Percentiles rank a stretch among this genome's conserved stretches.
phyloP scores from a whole-genome alignment of 768 basidiomycete genomes.

The Peribolospora kevripleyi region DNA sequence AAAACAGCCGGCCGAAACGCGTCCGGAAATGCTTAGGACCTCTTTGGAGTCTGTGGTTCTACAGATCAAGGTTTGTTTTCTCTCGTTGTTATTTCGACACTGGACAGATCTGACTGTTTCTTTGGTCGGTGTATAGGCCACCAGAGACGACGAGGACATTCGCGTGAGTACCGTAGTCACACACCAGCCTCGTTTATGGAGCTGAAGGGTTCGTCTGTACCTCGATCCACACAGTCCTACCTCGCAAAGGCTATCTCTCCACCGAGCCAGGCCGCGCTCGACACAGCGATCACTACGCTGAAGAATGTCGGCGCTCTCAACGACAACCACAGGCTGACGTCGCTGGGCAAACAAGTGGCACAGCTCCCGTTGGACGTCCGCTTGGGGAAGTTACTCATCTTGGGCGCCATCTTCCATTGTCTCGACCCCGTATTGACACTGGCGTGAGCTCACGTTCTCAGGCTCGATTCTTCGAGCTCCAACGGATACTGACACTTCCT shows the following conservation, averaged over 20 bases:
- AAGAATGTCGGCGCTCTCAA: slow-evolving; percentile 56
- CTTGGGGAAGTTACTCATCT: slow-evolving; percentile 72
- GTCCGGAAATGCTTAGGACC: slow-evolving; percentile 69
- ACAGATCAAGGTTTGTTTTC: slow-evolving; percentile 33
- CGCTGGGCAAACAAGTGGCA: slow-evolving; percentile 58
- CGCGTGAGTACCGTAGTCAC: no score
- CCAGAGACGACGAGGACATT: no score
- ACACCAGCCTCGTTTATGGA: no score
- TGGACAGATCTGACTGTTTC: no score
- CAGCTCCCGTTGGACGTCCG: slow-evolving; percentile 70
- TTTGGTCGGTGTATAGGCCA: no score
- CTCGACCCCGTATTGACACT: slow-evolving; percentile 30
- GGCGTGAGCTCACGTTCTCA: background rate
- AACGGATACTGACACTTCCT: slow-evolving; percentile 43
- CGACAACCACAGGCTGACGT: slow-evolving; percentile 37
- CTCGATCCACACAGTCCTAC: slow-evolving; percentile 24
- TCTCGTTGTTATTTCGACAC: no score
- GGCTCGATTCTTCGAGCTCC: background rate
- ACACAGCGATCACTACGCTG: slow-evolving; percentile 47
- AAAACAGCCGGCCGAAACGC: slow-evolving; percentile 43
- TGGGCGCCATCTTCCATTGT: slow-evolving; percentile 61
- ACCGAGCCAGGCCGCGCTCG: slow-evolving; percentile 47
- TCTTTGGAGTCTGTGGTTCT: slow-evolving; percentile 62
- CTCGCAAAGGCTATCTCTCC: slow-evolving; percentile 58
- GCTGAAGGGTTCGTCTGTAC: no score